Evolutionary conservation across 257 asterid species (phyloP), one percentile per base, ranked within the genome.

Genomic region (Penstemon eatonii): DNA sequence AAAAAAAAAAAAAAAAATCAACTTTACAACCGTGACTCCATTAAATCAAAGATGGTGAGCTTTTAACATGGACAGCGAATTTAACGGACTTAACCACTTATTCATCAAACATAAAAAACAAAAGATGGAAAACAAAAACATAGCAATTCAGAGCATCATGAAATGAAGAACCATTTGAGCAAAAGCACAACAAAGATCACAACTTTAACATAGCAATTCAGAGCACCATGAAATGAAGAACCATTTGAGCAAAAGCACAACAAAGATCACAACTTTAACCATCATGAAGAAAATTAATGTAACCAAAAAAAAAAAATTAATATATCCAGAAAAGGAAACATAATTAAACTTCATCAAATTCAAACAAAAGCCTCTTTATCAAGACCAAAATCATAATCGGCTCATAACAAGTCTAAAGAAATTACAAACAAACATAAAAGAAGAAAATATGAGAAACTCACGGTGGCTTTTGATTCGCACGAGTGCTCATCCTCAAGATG

Each of bases 401-500:
- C 7, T 46, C 11, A 46, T 46, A 13, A 25, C 33, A 25, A 25
- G 2, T 25, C 33, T 25, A 25, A 25, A 25, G 33, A 25, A 25
- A 25, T 25, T 25, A 25, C 33, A 2, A 25, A 25, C 33, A 25
- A 25, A 25, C 33, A 25, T 1, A 25, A 25, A 25, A 25, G 33
- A 25, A 25, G 33, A 25, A 25, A 25, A 1, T 25, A 71, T 39
- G 18, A 72, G 72, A 59, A 74, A 75, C 98, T 87, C 73, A 92
- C 98, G 43, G 91, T 75, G 77, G 89, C 71, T 82, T 74, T 89
- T 47, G 95, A 78, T 67, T 87, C 93, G 63, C 71, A 79, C n/a
- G 95, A 74, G 60, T 86, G 96, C 8, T 89, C 89, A 73, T 85
- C 85, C 69, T 92, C 95, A 0, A 92, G 95, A 83, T 92, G 96